Evolutionary conservation across 2,329 filamentous ascomycete genomes (phyloP).

Genomic region (Talaromyces sp.): DNA sequence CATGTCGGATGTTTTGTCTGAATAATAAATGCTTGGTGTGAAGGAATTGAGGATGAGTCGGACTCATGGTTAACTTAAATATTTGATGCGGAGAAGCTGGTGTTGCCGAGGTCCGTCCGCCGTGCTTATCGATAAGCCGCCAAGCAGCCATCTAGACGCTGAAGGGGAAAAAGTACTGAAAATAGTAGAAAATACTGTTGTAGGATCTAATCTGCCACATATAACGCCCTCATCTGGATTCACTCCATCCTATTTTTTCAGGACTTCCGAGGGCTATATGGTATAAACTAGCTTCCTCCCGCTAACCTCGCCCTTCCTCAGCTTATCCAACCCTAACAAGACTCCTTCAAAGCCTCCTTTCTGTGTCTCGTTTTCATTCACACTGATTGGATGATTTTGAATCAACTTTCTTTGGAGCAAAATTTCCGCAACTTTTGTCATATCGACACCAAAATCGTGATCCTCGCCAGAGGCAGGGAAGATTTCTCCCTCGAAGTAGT

Average conservation of each 20-base stretch:
- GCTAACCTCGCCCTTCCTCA: background rate
- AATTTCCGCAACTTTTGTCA: background rate
- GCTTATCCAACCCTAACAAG: background rate
- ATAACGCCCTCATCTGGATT: background rate
- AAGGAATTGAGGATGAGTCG: background rate
- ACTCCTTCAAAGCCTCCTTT: background rate
- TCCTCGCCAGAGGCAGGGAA: background rate
- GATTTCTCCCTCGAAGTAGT: background rate
- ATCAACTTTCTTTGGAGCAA: background rate
- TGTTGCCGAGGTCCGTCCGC: background rate
- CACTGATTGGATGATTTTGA: background rate
- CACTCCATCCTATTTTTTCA: background rate
- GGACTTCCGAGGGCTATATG: background rate
- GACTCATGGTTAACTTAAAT: background rate
- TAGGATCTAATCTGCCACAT: background rate
- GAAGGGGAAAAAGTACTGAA: background rate
- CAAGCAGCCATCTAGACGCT: no score
- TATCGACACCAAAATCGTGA: background rate
- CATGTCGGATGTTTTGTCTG: background rate
- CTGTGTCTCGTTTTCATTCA: background rate
- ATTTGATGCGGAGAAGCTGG: background rate
- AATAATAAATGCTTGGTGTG: background rate
- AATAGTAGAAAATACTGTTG: background rate
- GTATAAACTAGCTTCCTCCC: conserved; percentile 1
- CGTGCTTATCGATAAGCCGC: background rate